A percentile compares a stretch with the other conserved stretches of the same genome.
Conservation (phyloP, 257 asterid species). For the Voacanga thouarsii region DNA sequence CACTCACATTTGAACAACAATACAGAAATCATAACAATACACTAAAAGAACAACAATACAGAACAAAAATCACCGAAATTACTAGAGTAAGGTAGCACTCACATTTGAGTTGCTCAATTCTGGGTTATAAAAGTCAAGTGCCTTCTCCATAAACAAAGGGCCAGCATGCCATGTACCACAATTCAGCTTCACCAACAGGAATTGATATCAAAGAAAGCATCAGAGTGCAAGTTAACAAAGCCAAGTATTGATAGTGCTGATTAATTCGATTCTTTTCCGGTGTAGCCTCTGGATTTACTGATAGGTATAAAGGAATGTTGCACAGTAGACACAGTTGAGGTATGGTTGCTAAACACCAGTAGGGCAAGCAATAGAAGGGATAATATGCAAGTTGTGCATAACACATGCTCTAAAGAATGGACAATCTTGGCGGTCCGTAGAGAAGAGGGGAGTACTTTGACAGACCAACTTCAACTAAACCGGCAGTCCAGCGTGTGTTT, state of each 20-base stretch:
- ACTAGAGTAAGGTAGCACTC: too few relatives aligned
- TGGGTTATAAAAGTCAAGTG: too few relatives aligned
- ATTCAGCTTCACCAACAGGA: too few relatives aligned
- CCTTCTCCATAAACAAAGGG: too few relatives aligned
- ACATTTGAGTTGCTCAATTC: too few relatives aligned
- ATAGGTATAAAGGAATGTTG: constrained; percentile 27
- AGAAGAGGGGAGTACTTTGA: constrained; percentile 30
- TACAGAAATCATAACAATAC: too few relatives aligned
- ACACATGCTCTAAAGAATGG: constrained; percentile 26
- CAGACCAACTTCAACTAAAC: constrained; percentile 21
- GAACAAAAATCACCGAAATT: too few relatives aligned
- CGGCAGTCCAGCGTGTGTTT: constrained; percentile 28
- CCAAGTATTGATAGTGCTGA: neutral
- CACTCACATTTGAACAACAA: too few relatives aligned
- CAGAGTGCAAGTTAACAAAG: neutral
- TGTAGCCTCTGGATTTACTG: neutral
- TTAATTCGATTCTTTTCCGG: too few relatives aligned
- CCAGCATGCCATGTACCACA: too few relatives aligned
- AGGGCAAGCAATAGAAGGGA: constrained; percentile 31
- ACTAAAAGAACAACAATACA: too few relatives aligned
- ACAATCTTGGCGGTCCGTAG: constrained; percentile 11
- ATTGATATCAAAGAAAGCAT: neutral
- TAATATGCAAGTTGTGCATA: constrained; percentile 18
- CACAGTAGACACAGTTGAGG: constrained; percentile 32
- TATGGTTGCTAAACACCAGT: constrained; percentile 29